These are phyloP conservation scores for Goffeauzyma gilvescens DNA, from an alignment of 768 basidiomycete species.

Conservation along the genomic window DNA sequence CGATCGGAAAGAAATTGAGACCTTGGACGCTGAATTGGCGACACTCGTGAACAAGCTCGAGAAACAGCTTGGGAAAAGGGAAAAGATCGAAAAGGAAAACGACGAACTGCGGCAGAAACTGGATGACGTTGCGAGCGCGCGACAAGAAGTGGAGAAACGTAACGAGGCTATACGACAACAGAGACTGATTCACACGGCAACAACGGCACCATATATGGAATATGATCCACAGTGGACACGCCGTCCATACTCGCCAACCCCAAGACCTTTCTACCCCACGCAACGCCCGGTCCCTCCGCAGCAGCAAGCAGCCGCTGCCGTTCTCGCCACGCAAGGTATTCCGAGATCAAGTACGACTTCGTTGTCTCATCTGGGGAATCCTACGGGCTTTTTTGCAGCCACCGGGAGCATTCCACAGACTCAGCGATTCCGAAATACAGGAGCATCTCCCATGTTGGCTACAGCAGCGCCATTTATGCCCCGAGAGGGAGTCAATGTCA, in stretches of 20 bases:
- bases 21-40: constrained; percentile 23
- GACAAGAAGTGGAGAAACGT: constrained; percentile 20
- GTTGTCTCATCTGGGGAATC: constrained; percentile 10
- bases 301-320: constrained; percentile 8
- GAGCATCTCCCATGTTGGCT: constrained; percentile 11
- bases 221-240: too few species aligned
- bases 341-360: constrained; percentile 3
- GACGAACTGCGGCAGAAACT: constrained; percentile 20
- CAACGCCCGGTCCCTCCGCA: too few species aligned
- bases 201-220: too few species aligned
- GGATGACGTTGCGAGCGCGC: constrained; percentile 21
- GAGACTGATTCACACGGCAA: too few species aligned
- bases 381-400: constrained; percentile 7
- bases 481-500: too few species aligned
- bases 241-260: too few species aligned
- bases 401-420: background rate
- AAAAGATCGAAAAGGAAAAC: constrained; percentile 22
- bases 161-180: constrained; percentile 16
- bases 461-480: constrained; percentile 13
- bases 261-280: too few species aligned
- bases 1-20: constrained; percentile 17
- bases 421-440: background rate
- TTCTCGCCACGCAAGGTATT: constrained; percentile 10
- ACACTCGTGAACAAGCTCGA: constrained; percentile 21
- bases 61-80: constrained; percentile 20